Evolutionary conservation across 2,329 filamentous ascomycete species (phyloP).

Genomic region (Cryoendolithus antarcticus): DNA sequence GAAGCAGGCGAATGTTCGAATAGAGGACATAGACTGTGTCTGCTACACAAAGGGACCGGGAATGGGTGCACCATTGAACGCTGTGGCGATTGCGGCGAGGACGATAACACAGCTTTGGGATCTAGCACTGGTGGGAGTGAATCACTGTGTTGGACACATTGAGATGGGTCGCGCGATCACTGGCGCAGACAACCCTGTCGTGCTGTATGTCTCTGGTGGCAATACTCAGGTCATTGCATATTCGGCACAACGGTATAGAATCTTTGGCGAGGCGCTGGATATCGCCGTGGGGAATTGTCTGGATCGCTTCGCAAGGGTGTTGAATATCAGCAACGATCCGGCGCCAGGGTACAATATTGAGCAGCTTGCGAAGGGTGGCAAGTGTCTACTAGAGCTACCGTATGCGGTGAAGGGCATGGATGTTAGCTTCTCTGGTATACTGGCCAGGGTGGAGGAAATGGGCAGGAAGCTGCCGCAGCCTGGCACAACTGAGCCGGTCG

Average conservation of each 20-base stretch:
- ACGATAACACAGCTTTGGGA: conserved; percentile 73
- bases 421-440: conserved; percentile 85
- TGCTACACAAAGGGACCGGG: conserved; percentile 94
- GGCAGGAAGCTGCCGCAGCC: conserved; percentile 48
- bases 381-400: conserved; percentile 68
- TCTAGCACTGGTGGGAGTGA: conserved; percentile 84
- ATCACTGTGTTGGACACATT: conserved; percentile 97
- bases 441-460: conserved; percentile 69
- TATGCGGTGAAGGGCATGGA: conserved; percentile 99
- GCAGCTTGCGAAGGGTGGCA: conserved; percentile 68
- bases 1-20: conserved; percentile 48
- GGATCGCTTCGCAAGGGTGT: conserved; percentile 83
- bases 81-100: conserved; percentile 74
- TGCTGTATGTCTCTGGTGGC: conserved; percentile 87
- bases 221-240: conserved; percentile 99
- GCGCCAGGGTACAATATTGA: conserved; percentile 98
- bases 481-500: conserved; percentile 20
- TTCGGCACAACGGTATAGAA: conserved; percentile 84
- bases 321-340: conserved; percentile 87
- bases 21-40: conserved; percentile 70
- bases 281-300: conserved; percentile 97
- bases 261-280: conserved; percentile 94
- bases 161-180: conserved; percentile 96
- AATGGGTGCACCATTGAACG: conserved; percentile 87
- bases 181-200: conserved; percentile 78